A percentile compares a stretch with the other conserved stretches of the same genome.
These are phyloP conservation scores for Pulveroboletus sp. DNA, from an alignment of 768 basidiomycete species.

Conservation along the genomic window DNA sequence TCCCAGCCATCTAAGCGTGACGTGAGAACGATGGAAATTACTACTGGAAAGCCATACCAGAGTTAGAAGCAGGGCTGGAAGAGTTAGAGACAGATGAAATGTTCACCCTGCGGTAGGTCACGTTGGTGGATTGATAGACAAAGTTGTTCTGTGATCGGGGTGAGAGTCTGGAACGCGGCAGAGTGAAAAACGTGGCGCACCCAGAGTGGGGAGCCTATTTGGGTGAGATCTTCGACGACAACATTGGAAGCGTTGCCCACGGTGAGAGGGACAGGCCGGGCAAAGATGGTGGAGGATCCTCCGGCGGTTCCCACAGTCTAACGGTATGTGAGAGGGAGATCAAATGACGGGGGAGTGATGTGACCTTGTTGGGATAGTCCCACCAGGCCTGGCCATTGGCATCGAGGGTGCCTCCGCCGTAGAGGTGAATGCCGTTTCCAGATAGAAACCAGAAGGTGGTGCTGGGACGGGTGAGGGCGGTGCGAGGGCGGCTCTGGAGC, in stretches of 20 bases:
- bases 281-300: slow-evolving; percentile 41
- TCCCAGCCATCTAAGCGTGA: slow-evolving; percentile 42
- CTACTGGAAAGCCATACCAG: slow-evolving; percentile 19
- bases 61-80: slow-evolving; percentile 31
- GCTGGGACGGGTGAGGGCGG: slow-evolving; percentile 12
- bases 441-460: slow-evolving; percentile 41
- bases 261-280: slow-evolving; percentile 42
- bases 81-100: slow-evolving; percentile 36
- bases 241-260: slow-evolving; percentile 42
- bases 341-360: slow-evolving; percentile 2
- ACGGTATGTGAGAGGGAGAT: neutral
- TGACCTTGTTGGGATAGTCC: slow-evolving; percentile 27
- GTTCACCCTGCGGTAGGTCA: slow-evolving; percentile 39
- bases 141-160: slow-evolving; percentile 30
- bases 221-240: slow-evolving; percentile 36
- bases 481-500: neutral
- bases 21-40: neutral
- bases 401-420: slow-evolving; percentile 43
- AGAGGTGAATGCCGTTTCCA: slow-evolving; percentile 34
- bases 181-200: slow-evolving; percentile 20
- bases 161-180: neutral
- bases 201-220: slow-evolving; percentile 42
- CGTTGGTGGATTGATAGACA: slow-evolving; percentile 40
- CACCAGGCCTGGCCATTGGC: slow-evolving; percentile 46
- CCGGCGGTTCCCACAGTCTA: slow-evolving; percentile 39